Evolutionary conservation across 352 stramenopile species (phyloP).

Genomic region (Aphanomyces euteiches): DNA sequence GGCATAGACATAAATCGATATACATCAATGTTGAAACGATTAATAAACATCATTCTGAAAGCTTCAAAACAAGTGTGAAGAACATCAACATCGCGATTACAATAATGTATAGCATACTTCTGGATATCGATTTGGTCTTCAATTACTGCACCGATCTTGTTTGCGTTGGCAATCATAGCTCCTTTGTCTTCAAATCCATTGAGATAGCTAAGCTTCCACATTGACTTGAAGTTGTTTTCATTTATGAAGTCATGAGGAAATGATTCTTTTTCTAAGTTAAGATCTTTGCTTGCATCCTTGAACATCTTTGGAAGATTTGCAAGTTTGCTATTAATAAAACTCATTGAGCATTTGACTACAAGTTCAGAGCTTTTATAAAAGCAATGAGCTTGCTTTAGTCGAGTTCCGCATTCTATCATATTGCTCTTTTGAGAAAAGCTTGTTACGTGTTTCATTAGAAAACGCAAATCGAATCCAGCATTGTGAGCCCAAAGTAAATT

Average conservation of each 20-base stretch:
- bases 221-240: constrained; percentile 25
- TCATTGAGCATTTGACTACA: constrained; percentile 28
- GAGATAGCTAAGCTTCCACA: constrained; percentile 21
- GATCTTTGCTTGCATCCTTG: constrained; percentile 14
- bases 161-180: constrained; percentile 26
- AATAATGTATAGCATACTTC: constrained; percentile 31
- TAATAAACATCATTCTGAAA: constrained; percentile 26
- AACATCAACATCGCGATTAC: constrained; percentile 33
- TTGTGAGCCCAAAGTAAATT: constrained; percentile 32
- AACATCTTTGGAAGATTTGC: constrained; percentile 29
- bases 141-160: constrained; percentile 29
- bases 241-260: constrained; percentile 33
- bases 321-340: constrained; percentile 20
- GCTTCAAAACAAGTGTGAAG: constrained; percentile 26
- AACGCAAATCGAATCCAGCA: constrained; percentile 31
- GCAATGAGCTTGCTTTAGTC: constrained; percentile 25
- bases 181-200: constrained; percentile 26
- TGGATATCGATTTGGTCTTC: constrained; percentile 19
- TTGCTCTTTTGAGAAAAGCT: constrained; percentile 15
- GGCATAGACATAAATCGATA: constrained; percentile 30
- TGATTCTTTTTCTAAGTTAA: constrained; percentile 30
- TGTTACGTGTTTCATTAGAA: constrained; percentile 31
- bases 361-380: constrained; percentile 25
- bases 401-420: constrained; percentile 29
- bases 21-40: constrained; percentile 28